Evolutionary conservation across 441 rosid genomes (phyloP), one percentile per base, ranked within the genome.

Genomic region (Erodium texanum): DNA sequence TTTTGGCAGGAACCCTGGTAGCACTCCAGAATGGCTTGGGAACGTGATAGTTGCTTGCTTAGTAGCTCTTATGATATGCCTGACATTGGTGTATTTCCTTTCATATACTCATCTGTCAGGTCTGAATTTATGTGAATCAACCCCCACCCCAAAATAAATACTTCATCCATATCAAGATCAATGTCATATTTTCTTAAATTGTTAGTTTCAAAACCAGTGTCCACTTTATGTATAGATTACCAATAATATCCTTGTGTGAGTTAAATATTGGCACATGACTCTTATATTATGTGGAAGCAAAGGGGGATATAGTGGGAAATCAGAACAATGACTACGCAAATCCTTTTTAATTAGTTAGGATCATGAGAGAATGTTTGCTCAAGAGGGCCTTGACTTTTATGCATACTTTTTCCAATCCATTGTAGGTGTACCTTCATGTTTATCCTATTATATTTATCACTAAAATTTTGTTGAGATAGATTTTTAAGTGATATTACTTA

Each of bases 91-190:
- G 65, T 89, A 92, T 82, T 75, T 94, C 66, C 87, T 94, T 73
- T 83, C 99, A 16, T 94, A 94, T 80, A 75, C 88, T 73, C 98
- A 94, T 79, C 87, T 88, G 73, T 88, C 99, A 56, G 96, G 98
- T 92, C 75, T 72, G 65, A 19, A 27, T 72, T 77, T 76, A 45
- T 45, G 18, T 65, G 65, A 58, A 12, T 67, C 68, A 56, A 23
- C 23, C 59, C 15, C 14, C 3, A 1, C 10, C 10, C 43, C 3
- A 36, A 36, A 3, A 36, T 36, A 36, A 36, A 36, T 36, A 36
- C 43, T 36, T 36, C 43, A 5, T 36, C 43, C 43, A 36, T 36
- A 2, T 9, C 43, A 36, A 36, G 7, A 36, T 36, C 3, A 36
- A 3, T 8, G 43, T 36, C 43, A 1, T 5, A 3, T 36, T 36